Evolutionary conservation across 73 alveolate species (phyloP).

Genomic region (Tetrahymena thermophila): DNA sequence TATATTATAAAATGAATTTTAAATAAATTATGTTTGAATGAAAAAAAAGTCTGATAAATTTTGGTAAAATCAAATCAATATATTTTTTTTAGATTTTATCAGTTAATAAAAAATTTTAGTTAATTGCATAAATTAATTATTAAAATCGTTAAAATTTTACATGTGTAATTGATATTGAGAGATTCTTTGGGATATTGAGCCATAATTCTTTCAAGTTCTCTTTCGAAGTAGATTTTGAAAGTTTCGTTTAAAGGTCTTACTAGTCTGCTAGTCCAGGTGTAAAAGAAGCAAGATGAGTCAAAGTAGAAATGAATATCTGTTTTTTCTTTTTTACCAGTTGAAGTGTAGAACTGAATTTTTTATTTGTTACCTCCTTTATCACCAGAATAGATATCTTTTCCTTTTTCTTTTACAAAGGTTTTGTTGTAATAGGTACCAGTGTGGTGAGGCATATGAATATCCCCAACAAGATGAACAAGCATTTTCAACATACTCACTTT

Average conservation of each 20-base stretch:
- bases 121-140: no score
- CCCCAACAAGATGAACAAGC: conserved; percentile 72
- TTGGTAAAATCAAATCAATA: no score
- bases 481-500: conserved; percentile 46
- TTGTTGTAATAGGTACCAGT: conserved; percentile 37
- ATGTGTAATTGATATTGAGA: background rate
- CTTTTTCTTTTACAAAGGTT: conserved; percentile 36
- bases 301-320: background rate
- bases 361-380: conserved; percentile 67
- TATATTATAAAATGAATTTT: background rate
- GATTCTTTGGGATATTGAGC: background rate
- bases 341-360: background rate
- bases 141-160: background rate
- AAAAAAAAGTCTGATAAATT: background rate
- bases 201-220: background rate
- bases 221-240: background rate
- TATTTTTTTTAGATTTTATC: no score
- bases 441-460: conserved; percentile 75
- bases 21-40: background rate
- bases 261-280: background rate
- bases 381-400: background rate
- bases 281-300: background rate
- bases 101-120: no score
- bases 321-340: background rate
- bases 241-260: background rate